Evolutionary conservation across 1,284 basidiomycete species (phyloP), one percentile per base, ranked within the genome.

Genomic region (Apiotrichum montevideense): DNA sequence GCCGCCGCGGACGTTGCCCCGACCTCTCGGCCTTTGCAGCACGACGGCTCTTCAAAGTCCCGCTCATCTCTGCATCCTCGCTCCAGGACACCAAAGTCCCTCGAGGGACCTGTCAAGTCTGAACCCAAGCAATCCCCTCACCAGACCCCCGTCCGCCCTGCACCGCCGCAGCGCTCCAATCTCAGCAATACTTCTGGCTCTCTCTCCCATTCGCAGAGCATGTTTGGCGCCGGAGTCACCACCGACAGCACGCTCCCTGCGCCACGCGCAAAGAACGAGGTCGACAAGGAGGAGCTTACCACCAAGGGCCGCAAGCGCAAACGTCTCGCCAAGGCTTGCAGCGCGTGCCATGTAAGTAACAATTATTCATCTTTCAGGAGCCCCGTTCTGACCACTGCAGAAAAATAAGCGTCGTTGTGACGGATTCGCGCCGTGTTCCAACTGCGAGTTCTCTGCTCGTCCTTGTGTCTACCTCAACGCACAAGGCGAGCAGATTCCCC

Each of bases 391-490:
- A n/a, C 41, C 11, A 11, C 6, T n/a, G 6, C 52, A 74, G 70
- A 77, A 79, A 68, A 79, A 79, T 63, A 80, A 80, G 66, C 68
- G 79, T 49, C 69, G 79, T 11, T 80, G 79, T 54, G 79, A 80
- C 60, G 79, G 79, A 15, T 79, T 79, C 48, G 75, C 78, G 0
- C 79, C 79, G 1, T 80, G 79, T 63, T 77, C 75, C 48, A 80
- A 80, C 64, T 80, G 79, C 68, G 79, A 80, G 64, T 79, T 80
- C 59, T 78, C 77, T 6, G 76, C 75, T 11, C 62, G 76, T 42
- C 65, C 72, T 3, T 80, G 79, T 60, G 65, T 75, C 41, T 80
- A 80, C 56, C 56, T 76, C 63, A 77, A 77, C 59, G 67, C 74
- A 4, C 68, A 71, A 51, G 75, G 75, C 33, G 71, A 77, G 46